phyloP scores from a whole-genome alignment of 805 yeast species.

The Ogataea populi-albae region DNA sequence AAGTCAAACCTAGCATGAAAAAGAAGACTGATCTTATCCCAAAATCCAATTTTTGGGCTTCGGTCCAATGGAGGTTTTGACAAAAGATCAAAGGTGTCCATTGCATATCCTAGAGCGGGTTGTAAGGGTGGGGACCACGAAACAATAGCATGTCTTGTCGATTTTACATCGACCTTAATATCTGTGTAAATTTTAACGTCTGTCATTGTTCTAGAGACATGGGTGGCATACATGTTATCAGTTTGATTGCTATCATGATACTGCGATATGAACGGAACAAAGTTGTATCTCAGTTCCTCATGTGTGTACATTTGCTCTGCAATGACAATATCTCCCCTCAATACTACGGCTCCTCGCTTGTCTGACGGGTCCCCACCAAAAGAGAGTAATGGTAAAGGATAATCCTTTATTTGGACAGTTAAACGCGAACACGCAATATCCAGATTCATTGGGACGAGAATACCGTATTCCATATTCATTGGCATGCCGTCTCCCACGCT shows the following conservation, averaged over 20 bases:
- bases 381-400: constrained; percentile 54
- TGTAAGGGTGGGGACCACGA: constrained; percentile 66
- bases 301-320: constrained; percentile 62
- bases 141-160: constrained; percentile 47
- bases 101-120: constrained; percentile 57
- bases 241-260: constrained; percentile 23
- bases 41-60: constrained; percentile 61
- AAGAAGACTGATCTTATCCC: constrained; percentile 63
- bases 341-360: constrained; percentile 29
- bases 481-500: constrained; percentile 53
- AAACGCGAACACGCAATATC: constrained; percentile 42
- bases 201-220: constrained; percentile 60
- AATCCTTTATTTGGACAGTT: constrained; percentile 49
- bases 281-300: constrained; percentile 35
- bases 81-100: constrained; percentile 63
- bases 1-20: constrained; percentile 53
- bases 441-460: constrained; percentile 49
- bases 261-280: constrained; percentile 49
- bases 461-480: constrained; percentile 47
- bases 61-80: constrained; percentile 71
- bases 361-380: constrained; percentile 47
- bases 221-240: constrained; percentile 56
- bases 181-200: constrained; percentile 57
- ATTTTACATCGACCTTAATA: constrained; percentile 42
- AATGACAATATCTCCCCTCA: constrained; percentile 51